Percentiles rank a stretch among this genome's conserved stretches.
phyloP scores from a whole-genome alignment of 2,329 filamentous ascomycete species.

The Phyllosticta capitalensis region DNA sequence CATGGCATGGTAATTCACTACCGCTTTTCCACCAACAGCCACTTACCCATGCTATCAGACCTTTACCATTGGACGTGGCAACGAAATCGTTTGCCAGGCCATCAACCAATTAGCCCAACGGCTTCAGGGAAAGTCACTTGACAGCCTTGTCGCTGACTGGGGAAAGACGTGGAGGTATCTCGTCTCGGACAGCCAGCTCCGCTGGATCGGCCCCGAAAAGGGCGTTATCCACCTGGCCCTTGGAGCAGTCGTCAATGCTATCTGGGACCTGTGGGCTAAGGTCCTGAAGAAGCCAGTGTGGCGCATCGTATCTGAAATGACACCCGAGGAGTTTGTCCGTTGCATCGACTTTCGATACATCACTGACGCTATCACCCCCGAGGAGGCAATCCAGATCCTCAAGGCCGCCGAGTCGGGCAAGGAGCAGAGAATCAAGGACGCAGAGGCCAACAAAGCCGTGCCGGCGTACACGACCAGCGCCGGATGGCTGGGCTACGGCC shows the following conservation, averaged over 20 bases:
- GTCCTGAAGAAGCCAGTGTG: slow-evolving; percentile 77
- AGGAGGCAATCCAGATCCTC: slow-evolving; percentile 68
- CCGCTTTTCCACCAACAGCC: background rate
- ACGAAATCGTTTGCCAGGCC: slow-evolving; percentile 82
- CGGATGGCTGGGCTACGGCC: slow-evolving; percentile 83
- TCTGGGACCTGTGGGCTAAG: slow-evolving; percentile 96
- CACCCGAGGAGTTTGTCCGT: slow-evolving; percentile 71
- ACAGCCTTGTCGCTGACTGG: slow-evolving; percentile 70
- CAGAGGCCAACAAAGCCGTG: slow-evolving; percentile 63
- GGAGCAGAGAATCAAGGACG: slow-evolving; percentile 61
- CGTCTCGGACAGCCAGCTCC: slow-evolving; percentile 81
- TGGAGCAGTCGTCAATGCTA: slow-evolving; percentile 78
- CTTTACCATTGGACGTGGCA: slow-evolving; percentile 81
- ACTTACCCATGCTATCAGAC: slow-evolving; percentile 33
- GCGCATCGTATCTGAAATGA: slow-evolving; percentile 84
- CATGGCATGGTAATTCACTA: slow-evolving; percentile 60
- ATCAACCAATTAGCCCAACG: slow-evolving; percentile 71
- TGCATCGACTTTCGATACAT: slow-evolving; percentile 96
- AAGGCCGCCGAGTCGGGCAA: slow-evolving; percentile 58
- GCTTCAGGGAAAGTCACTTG: slow-evolving; percentile 62
- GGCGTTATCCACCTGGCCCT: slow-evolving; percentile 89
- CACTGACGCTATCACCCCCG: slow-evolving; percentile 80
- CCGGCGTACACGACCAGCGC: slow-evolving; percentile 86
- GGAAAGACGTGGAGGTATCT: slow-evolving; percentile 83
- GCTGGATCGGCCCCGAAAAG: slow-evolving; percentile 92